Percentiles rank a stretch among this genome's conserved stretches.
These are phyloP conservation scores for Coniella vitis DNA, from an alignment of 2,329 filamentous ascomycete genomes.

Conservation along the genomic window DNA sequence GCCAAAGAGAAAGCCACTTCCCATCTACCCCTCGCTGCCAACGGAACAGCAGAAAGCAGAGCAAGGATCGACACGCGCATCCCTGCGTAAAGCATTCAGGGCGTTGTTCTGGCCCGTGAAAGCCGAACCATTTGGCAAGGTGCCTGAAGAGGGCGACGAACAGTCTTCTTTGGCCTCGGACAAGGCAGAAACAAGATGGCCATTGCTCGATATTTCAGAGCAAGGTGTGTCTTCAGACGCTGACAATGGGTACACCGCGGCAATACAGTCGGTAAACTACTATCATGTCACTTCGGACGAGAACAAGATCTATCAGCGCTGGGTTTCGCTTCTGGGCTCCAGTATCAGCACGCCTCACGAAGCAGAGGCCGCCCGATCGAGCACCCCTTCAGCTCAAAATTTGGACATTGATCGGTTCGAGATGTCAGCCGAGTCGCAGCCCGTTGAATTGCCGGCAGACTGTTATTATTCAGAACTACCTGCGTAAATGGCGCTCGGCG, in stretches of 20 bases:
- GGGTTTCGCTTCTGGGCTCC: conserved; percentile 3
- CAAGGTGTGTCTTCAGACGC: background rate
- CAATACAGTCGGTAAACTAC: too few species aligned
- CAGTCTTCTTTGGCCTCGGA: too few species aligned
- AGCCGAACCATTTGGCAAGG: background rate
- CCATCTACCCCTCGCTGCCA: too few species aligned
- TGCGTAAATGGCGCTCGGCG: too few species aligned
- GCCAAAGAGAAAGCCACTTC: too few species aligned
- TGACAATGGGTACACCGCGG: background rate
- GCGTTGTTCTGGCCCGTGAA: background rate
- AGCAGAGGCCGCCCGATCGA: background rate
- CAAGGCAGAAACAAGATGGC: too few species aligned
- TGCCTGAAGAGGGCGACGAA: too few species aligned
- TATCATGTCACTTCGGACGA: conserved; percentile 8
- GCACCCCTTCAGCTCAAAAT: background rate
- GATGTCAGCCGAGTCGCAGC: background rate
- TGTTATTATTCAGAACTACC: too few species aligned
- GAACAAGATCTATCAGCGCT: conserved; percentile 10
- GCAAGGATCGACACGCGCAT: background rate
- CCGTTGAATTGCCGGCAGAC: background rate
- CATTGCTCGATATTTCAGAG: background rate
- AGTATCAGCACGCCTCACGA: background rate
- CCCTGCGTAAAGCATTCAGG: conserved; percentile 1
- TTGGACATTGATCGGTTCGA: background rate
- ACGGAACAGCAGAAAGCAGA: background rate